These are phyloP conservation scores for Camellia lanceoleosa DNA, from an alignment of 148 eudicot genomes.

Conservation along the genomic window DNA sequence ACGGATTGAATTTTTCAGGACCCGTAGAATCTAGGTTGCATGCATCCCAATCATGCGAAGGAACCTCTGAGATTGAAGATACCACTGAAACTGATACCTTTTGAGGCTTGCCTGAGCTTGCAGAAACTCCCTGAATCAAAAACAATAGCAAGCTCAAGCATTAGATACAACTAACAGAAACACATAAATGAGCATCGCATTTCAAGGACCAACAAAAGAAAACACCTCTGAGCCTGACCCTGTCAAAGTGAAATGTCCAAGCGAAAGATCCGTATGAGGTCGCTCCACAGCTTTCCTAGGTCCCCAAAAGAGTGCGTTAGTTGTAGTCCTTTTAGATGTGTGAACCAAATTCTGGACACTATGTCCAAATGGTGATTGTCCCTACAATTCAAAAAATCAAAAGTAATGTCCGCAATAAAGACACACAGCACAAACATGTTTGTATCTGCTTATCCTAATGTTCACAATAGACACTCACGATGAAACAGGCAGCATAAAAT, in stretches of 20 bases:
- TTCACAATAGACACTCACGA: background rate
- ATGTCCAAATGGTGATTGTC: conserved; percentile 29
- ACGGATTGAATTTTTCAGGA: conserved; percentile 70
- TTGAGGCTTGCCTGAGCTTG: conserved; percentile 28
- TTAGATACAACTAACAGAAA: conserved; percentile 10
- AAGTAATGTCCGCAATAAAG: background rate
- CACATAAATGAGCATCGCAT: background rate
- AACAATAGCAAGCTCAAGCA: background rate
- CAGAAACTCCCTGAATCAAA: conserved; percentile 35
- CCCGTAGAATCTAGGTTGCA: conserved; percentile 77
- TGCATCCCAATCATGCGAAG: conserved; percentile 75
- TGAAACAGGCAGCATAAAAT: background rate
- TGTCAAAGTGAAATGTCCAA: conserved; percentile 63
- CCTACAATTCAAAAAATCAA: conserved; percentile 29
- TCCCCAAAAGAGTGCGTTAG: conserved; percentile 72
- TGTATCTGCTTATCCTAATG: background rate
- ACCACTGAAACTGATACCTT: conserved; percentile 64
- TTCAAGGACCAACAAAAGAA: conserved; percentile 22
- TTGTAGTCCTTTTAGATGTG: conserved; percentile 28
- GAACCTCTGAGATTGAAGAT: conserved; percentile 76
- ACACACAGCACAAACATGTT: background rate
- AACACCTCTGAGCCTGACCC: conserved; percentile 70
- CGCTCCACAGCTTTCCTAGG: conserved; percentile 54
- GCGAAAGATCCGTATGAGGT: conserved; percentile 37
- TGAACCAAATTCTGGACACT: conserved; percentile 16